Conservation (phyloP, 2,329 filamentous ascomycete species). For the Cladosporium cucumerinum region DNA sequence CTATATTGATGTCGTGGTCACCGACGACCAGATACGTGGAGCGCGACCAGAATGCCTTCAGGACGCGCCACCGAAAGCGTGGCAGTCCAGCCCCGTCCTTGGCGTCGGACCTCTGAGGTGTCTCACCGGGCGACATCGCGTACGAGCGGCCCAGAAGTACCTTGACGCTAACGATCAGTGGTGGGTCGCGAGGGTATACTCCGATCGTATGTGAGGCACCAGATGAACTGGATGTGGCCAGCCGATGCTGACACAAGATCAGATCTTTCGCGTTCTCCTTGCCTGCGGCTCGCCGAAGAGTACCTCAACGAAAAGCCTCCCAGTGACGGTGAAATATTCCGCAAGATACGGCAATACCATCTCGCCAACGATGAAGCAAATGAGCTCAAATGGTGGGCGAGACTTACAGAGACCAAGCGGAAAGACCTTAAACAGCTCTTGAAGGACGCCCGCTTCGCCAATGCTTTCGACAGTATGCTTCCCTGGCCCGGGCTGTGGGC, state of each 20-base stretch:
- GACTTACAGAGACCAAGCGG: constrained; percentile 22
- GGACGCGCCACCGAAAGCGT: background rate
- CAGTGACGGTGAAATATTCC: constrained; percentile 21
- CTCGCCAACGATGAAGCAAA: background rate
- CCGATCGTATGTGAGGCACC: constrained; percentile 15
- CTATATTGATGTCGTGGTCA: constrained; percentile 17
- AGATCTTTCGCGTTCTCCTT: background rate
- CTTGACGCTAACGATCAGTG: constrained; percentile 20
- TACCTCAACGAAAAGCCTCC: constrained; percentile 20
- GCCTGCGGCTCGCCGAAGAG: constrained; percentile 10
- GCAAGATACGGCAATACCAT: constrained; percentile 20
- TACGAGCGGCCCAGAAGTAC: constrained; percentile 18
- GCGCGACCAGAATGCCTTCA: background rate
- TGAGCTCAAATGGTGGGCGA: constrained; percentile 23
- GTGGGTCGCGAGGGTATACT: constrained; percentile 22
- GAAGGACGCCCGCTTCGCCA: constrained; percentile 13
- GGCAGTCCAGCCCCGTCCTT: background rate
- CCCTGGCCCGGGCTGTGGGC: constrained; percentile 22
- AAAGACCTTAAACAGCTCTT: constrained; percentile 24
- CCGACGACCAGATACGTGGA: background rate
- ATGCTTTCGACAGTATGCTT: constrained; percentile 21
- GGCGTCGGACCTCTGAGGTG: constrained; percentile 9
- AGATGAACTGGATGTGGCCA: background rate
- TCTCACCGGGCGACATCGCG: constrained; percentile 19
- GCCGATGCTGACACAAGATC: background rate